Conservation (phyloP, 208 protist genomes). For the Herpetomonas samuelpessoai region DNA sequence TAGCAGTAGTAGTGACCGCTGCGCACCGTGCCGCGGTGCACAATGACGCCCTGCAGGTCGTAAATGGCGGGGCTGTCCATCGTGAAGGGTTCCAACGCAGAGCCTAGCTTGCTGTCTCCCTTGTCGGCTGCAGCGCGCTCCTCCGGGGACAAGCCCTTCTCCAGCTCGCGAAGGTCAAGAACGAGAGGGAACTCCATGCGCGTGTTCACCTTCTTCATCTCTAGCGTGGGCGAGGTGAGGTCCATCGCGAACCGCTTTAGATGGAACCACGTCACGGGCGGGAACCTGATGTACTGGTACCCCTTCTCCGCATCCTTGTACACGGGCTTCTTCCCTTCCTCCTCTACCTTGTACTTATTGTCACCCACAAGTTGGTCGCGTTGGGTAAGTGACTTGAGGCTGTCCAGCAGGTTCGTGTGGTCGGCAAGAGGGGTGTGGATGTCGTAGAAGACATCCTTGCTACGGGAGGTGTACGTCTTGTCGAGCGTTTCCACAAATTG, state of each 20-base stretch:
- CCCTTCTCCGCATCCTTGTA: constrained; percentile 89
- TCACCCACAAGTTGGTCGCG: constrained; percentile 85
- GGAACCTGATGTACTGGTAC: constrained; percentile 76
- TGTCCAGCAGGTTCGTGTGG: constrained; percentile 58
- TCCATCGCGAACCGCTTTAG: constrained; percentile 93
- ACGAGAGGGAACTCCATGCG: constrained; percentile 74
- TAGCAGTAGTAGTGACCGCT: constrained; percentile 92
- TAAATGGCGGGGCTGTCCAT: constrained; percentile 73
- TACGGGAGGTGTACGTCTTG: constrained; percentile 59
- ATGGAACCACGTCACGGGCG: constrained; percentile 86
- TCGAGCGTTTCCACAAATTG: constrained; percentile 86
- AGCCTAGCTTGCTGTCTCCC: constrained; percentile 8
- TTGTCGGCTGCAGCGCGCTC: constrained; percentile 8
- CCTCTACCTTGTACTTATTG: constrained; percentile 91
- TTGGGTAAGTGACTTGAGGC: constrained; percentile 63
- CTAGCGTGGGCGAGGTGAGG: constrained; percentile 64
- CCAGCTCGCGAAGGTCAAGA: constrained; percentile 57
- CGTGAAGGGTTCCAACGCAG: constrained; percentile 29
- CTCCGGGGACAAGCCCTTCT: constrained; percentile 26
- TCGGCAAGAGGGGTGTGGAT: constrained; percentile 81
- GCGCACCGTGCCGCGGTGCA: constrained; percentile 83
- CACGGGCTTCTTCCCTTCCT: constrained; percentile 55
- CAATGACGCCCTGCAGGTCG: constrained; percentile 85
- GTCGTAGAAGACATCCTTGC: constrained; percentile 86
- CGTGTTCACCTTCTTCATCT: constrained; percentile 84